Base-by-base conservation (phyloP, 495 filamentous ascomycete genomes). In the Xylaria curta region DNA sequence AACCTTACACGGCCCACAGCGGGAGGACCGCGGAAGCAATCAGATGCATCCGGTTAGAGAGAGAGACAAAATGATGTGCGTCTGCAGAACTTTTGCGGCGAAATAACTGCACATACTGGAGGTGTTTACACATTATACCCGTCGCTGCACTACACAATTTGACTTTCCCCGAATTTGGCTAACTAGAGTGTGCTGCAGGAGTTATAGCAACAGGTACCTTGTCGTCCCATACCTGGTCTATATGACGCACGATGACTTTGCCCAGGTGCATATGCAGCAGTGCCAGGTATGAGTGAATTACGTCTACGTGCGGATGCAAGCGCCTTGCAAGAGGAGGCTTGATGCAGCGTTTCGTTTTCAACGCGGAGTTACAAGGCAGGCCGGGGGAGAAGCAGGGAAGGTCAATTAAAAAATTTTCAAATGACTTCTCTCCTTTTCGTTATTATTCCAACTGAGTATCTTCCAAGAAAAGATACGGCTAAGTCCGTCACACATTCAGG, bases 201-300 rank as follows among this genome's bases (percentile, higher is more conserved):
- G 28, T 19, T 36, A 65, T 24, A 44, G 21, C 38, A 42, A 63
- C 21, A 63, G 10, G 60, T 46, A 33, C 38, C 42, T 47, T 1
- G 24, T n/a, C 46, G 21, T 51, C 9, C 8, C 31, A 44, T 59
- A 60, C 53, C 54, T 44, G 19, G 66, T 26, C 66, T 42, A 65
- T 71, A 54, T 64, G 69, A 71, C 62, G 69, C 62, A 71, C 62
- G 24, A 71, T 66, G 69, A 71, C 42, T 51, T 66, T 71, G 69
- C 51, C 42, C 47, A 44, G 49, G 51, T 66, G 69, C 69, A 71
- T 71, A 66, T 66, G 69, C 61, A 71, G 61, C 38, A 59, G 49
- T 40, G 60, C 38, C 49, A 38, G 49, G 42, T 26, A 31, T 70
- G 44, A 70, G 59, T 63, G 46, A 64, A 66, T 66, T 66, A 71